Base-by-base conservation (phyloP, 148 eudicot genomes). In the Vaccinium vitisidaea region DNA sequence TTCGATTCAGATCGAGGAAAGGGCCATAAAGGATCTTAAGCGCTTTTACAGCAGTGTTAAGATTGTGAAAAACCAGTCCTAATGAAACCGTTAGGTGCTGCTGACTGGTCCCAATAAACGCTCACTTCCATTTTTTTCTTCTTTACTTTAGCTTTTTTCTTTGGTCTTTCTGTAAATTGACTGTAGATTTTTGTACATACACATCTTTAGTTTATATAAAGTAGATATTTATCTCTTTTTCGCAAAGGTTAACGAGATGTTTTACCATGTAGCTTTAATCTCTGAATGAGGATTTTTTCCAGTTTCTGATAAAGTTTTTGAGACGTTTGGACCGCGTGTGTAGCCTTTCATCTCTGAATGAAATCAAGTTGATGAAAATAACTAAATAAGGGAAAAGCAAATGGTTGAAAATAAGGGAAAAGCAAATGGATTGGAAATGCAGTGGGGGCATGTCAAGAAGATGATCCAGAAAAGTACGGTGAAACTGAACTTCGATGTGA, bases 1-100 rank as follows among this genome's bases (percentile, higher is more conserved):
- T 67, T 94, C 96, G 12, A 97, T 97, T 83, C 99, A 97, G 89
- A 95, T 93, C 7, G 99, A 95, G 91, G 99, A 95, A 84, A 95
- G 81, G 92, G 99, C 99, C 16, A 94, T 97, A 75, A 97, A 97
- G 88, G 99, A 97, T 85, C 93, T 97, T 55, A 93, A 84, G 87
- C 98, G 99, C 79, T 94, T 95, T 75, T 97, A 97, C 91, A 94
- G 92, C 93, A 92, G 84, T 27, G 99, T 97, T 80, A 97, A 87
- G 87, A 87, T 97, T 48, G 94, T 97, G 23, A 94, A 88, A 89
- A 92, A 93, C 89, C 95, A 87, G 70, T 84, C 79, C 5, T 88
- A 71, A 25, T 15, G 58, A 48, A 16, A 76, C 3, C 46, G 4
- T 48, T 15, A 0, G 65, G 43, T 27, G 14, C 55, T 30, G 48